Evolutionary conservation across 345 rosid species (phyloP).

Genomic region (Lumnitzera racemosa): DNA sequence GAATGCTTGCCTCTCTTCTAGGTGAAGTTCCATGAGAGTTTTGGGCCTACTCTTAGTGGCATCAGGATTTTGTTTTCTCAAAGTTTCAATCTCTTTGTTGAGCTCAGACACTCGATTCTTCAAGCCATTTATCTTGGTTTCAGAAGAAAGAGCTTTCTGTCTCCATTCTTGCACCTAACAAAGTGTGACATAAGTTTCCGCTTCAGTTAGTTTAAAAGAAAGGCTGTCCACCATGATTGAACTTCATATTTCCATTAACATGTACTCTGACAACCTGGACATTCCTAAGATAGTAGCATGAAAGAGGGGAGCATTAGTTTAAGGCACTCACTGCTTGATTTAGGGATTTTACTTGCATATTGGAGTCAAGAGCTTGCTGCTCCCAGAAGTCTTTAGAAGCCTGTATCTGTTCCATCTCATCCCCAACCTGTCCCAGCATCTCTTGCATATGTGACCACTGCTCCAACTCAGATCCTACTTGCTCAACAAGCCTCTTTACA

Average conservation of each 20-base stretch:
- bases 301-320: background rate
- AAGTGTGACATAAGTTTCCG: background rate
- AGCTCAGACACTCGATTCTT: too few species aligned
- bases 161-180: slow-evolving; percentile 71
- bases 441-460: slow-evolving; percentile 99
- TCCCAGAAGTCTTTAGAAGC: slow-evolving; percentile 88
- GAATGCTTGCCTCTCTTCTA: too few species aligned
- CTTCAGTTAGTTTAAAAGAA: too few species aligned
- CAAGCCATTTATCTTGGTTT: slow-evolving; percentile 22
- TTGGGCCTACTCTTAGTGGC: too few species aligned
- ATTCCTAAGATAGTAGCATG: background rate
- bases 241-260: too few species aligned
- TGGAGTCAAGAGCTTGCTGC: slow-evolving; percentile 64
- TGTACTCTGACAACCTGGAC: too few species aligned
- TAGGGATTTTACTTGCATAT: slow-evolving; percentile 49
- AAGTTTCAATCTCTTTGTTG: too few species aligned
- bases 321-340: slow-evolving; percentile 39
- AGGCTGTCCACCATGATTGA: too few species aligned
- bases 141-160: slow-evolving; percentile 44
- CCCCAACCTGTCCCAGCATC: slow-evolving; percentile 71
- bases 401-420: slow-evolving; percentile 84
- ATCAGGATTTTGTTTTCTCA: too few species aligned
- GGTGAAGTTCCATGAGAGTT: too few species aligned
- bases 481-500: slow-evolving; percentile 57
- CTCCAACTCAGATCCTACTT: slow-evolving; percentile 81